Evolutionary conservation across 331 rosid genomes (phyloP), one percentile per base, ranked within the genome.

Genomic region (Telfairia occidentalis): DNA sequence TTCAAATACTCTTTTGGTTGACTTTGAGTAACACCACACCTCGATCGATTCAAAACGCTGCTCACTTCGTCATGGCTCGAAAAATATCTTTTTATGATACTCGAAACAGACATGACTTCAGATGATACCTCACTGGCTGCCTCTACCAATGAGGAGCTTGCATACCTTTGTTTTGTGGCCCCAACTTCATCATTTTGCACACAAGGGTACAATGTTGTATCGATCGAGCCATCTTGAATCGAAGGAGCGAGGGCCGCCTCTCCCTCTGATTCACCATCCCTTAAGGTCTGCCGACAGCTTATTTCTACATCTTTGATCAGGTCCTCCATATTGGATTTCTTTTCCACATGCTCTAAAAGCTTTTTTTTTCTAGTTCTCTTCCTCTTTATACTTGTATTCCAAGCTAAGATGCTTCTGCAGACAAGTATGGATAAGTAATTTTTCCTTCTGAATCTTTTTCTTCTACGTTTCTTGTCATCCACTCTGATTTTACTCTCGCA

Each of bases 41-140:
- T 75, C 43, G 83, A 77, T 84, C 87, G 86, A 79, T 83, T 71
- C 66, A 58, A 75, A 40, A 76, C 7, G 40, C 70, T 70, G 43
- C 67, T 70, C 40, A 77, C 77, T 49, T 75, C 88, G 49, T 81
- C 76, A 57, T 50, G 50, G 64, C 73, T 75, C 24, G 83, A 30
- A 79, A 90, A 85, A 72, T 88, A 88, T 76, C 82, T 85, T 40
- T 75, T 76, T 59, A 90, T 88, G 78, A 90, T 84, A 69, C 87
- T 86, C 0, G 90, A 67, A 64, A 88, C 93, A 10, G 93, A 88
- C 81, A 86, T 73, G 69, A 75, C 89, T 82, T 90, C 88, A 78
- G 89, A 76, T 34, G 89, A 88, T 77, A 84, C 73, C 40, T 85
- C 84, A 73, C 84, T 81, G 49, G 43, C 48, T 35, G 29, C 85